Conservation (phyloP, 495 filamentous ascomycete species). For the Neurospora hispaniola region DNA sequence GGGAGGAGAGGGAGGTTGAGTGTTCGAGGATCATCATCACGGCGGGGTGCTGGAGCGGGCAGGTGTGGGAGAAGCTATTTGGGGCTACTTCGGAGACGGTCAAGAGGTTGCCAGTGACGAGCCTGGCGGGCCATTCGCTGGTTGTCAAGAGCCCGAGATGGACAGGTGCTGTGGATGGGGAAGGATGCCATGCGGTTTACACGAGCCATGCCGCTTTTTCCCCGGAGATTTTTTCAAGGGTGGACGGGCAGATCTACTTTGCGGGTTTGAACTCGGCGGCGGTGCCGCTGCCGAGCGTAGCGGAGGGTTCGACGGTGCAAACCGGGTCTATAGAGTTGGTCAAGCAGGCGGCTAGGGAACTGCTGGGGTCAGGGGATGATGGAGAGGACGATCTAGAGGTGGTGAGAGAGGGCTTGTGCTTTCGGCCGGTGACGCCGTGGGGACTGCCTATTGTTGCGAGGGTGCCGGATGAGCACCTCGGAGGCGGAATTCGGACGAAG, state of each 20-base stretch:
- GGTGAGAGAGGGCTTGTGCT: constrained; percentile 57
- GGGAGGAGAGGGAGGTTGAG: constrained; percentile 43
- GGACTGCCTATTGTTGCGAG: constrained; percentile 52
- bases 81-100: constrained; percentile 38
- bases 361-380: constrained; percentile 37
- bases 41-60: constrained; percentile 59
- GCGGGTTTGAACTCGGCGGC: constrained; percentile 56
- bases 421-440: constrained; percentile 53
- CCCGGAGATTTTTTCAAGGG: constrained; percentile 63
- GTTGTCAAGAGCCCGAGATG: constrained; percentile 53
- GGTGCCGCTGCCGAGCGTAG: constrained; percentile 46
- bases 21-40: constrained; percentile 52
- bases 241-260: constrained; percentile 58
- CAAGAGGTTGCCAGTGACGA: constrained; percentile 32
- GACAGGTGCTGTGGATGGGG: constrained; percentile 24
- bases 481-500: constrained; percentile 29
- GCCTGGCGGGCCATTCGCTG: constrained; percentile 63
- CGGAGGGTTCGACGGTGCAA: constrained; percentile 38
- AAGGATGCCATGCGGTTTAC: constrained; percentile 60
- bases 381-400: constrained; percentile 48
- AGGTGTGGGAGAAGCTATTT: constrained; percentile 54
- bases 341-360: constrained; percentile 39
- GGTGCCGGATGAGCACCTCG: constrained; percentile 44
- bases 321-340: constrained; percentile 38
- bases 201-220: constrained; percentile 49